phyloP scores from a whole-genome alignment of 805 yeast species.

The Saccharomycopsis lassenensis region DNA sequence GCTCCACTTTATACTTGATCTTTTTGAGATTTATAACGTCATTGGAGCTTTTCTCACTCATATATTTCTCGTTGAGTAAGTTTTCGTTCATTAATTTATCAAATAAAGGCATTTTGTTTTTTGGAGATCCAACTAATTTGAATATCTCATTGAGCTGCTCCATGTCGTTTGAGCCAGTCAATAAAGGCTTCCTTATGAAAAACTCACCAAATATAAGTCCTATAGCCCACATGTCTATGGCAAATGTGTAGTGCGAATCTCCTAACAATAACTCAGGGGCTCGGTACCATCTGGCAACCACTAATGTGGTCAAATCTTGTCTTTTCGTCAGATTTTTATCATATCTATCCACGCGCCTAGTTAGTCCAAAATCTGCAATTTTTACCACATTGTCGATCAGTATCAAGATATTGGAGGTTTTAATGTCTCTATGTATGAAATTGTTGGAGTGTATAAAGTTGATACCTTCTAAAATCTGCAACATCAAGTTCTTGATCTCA shows the following conservation, averaged over 20 bases:
- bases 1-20: conserved; percentile 21
- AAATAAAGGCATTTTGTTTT: conserved; percentile 12
- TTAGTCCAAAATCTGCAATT: conserved; percentile 93
- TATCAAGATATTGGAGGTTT: conserved; percentile 88
- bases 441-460: conserved; percentile 60
- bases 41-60: neutral
- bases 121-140: conserved; percentile 72
- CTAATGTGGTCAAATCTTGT: conserved; percentile 48
- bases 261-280: conserved; percentile 91
- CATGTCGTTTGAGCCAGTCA: conserved; percentile 75
- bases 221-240: conserved; percentile 95
- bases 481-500: conserved; percentile 75
- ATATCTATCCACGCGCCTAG: conserved; percentile 45
- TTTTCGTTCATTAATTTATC: conserved; percentile 15
- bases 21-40: conserved; percentile 9
- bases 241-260: conserved; percentile 78
- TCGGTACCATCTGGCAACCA: conserved; percentile 95
- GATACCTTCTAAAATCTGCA: conserved; percentile 69
- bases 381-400: conserved; percentile 69
- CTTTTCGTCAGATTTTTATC: conserved; percentile 22
- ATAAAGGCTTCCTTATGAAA: conserved; percentile 68
- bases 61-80: conserved; percentile 2
- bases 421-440: conserved; percentile 80
- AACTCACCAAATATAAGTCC: conserved; percentile 95
- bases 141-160: conserved; percentile 84